Conservation (phyloP, 805 yeast species). For the Limtongozyma cylindracea region DNA sequence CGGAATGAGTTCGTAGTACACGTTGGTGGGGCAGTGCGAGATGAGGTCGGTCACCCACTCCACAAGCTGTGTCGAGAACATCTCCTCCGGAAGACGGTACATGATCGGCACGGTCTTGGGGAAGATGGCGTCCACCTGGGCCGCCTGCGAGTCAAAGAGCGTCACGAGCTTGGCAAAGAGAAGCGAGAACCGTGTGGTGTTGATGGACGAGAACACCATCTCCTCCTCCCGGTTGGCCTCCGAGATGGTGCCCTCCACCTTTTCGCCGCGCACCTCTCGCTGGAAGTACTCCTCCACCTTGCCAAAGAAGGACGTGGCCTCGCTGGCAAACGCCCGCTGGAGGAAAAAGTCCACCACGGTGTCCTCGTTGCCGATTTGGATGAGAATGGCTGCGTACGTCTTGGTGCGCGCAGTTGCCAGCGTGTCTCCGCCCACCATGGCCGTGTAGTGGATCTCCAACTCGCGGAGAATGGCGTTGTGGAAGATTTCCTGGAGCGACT, state of each 20-base stretch:
- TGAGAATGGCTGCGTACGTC: conserved; percentile 10
- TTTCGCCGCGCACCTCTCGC: too few species aligned
- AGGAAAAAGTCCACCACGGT: conserved; percentile 16
- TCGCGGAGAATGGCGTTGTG: conserved; percentile 48
- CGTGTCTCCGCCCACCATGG: too few species aligned
- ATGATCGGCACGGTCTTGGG: conserved; percentile 18
- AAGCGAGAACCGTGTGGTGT: too few species aligned
- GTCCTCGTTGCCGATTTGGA: conserved; percentile 13
- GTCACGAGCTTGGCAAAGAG: conserved; percentile 8
- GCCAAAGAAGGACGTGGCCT: too few species aligned
- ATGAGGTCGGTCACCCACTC: conserved; percentile 6
- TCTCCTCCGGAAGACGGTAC: conserved; percentile 16
- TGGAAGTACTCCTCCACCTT: too few species aligned
- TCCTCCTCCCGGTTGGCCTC: too few species aligned
- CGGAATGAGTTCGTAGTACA: conserved; percentile 8
- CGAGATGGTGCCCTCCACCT: too few species aligned
- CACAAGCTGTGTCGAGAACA: conserved; percentile 7
- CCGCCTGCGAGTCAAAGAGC: conserved; percentile 12
- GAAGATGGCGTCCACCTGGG: conserved; percentile 15
- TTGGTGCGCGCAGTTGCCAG: conserved; percentile 15
- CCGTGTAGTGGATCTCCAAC: conserved; percentile 31
- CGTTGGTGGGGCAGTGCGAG: conserved; percentile 11
- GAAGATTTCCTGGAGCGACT: conserved; percentile 38
- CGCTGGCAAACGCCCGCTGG: conserved; percentile 8
- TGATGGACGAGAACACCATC: too few species aligned